Percentiles rank a stretch among this genome's conserved stretches.
Conservation (phyloP, 2,329 filamentous ascomycete genomes). For the Fusarium graminum region DNA sequence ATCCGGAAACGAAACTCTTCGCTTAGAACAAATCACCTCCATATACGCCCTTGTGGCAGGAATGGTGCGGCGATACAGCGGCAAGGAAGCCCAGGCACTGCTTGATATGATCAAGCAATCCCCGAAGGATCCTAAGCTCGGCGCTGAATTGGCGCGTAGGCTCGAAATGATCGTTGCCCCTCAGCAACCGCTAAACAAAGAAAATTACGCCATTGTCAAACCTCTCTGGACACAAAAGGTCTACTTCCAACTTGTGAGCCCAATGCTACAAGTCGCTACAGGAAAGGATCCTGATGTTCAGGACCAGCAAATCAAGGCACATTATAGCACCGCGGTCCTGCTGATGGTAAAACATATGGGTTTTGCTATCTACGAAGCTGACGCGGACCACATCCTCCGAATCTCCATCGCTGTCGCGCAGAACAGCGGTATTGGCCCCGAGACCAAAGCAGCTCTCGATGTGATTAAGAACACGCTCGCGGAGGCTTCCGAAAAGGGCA, state of each 20-base stretch:
- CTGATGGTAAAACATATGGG: conserved; percentile 63
- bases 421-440: conserved; percentile 57
- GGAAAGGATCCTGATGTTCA: conserved; percentile 48
- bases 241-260: conserved; percentile 61
- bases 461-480: conserved; percentile 64
- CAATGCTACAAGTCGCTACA: conserved; percentile 60
- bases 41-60: conserved; percentile 56
- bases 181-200: conserved; percentile 55
- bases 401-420: conserved; percentile 63
- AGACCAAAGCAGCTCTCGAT: conserved; percentile 62
- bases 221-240: conserved; percentile 64
- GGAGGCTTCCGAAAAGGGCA: conserved; percentile 60
- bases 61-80: conserved; percentile 56
- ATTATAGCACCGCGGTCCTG: conserved; percentile 63
- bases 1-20: conserved; percentile 22
- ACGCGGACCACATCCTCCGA: conserved; percentile 61
- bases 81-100: conserved; percentile 52
- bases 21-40: conserved; percentile 50
- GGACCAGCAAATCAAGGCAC: conserved; percentile 52
- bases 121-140: conserved; percentile 52
- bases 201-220: conserved; percentile 60
- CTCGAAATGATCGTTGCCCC: conserved; percentile 60
- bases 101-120: conserved; percentile 55
- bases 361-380: conserved; percentile 65
- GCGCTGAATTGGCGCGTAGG: conserved; percentile 57